Conservation (phyloP, 176 grass and related monocot genomes). For the Oryza rufipogon region DNA sequence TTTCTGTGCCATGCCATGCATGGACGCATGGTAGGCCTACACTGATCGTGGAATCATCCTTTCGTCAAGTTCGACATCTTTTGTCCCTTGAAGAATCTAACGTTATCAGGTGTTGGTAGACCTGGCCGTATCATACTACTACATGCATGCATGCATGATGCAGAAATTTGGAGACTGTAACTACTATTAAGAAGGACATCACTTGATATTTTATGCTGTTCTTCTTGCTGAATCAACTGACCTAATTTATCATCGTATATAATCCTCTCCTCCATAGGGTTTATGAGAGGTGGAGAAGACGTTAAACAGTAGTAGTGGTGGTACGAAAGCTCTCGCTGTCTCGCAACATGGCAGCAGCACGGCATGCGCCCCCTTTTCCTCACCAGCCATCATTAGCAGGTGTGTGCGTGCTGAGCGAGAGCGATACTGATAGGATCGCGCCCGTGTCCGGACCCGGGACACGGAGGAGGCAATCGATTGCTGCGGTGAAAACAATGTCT, state of each 20-base stretch:
- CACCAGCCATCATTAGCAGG: constrained; percentile 22
- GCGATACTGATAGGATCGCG: neutral
- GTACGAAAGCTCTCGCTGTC: neutral
- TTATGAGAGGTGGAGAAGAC: neutral
- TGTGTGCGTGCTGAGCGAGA: neutral
- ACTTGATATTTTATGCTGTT: too few species aligned
- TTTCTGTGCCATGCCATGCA: neutral
- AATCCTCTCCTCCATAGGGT: too few species aligned
- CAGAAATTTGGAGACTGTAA: too few species aligned
- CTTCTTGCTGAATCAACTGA: too few species aligned
- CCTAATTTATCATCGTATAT: neutral
- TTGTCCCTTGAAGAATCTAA: neutral
- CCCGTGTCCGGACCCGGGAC: neutral
- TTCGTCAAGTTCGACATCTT: constrained; percentile 8
- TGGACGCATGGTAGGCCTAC: neutral
- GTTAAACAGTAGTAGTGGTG: neutral
- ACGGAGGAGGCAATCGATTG: constrained; percentile 31
- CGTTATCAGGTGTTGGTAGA: too few species aligned
- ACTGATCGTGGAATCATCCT: neutral
- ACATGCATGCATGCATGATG: too few species aligned
- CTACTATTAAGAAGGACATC: too few species aligned
- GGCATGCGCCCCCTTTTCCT: constrained; percentile 7
- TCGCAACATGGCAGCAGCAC: constrained; percentile 2
- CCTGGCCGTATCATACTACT: too few species aligned
- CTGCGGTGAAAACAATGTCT: constrained; percentile 36